Conservation (phyloP, 805 yeast genomes). For the Metschnikowia koreensis region DNA sequence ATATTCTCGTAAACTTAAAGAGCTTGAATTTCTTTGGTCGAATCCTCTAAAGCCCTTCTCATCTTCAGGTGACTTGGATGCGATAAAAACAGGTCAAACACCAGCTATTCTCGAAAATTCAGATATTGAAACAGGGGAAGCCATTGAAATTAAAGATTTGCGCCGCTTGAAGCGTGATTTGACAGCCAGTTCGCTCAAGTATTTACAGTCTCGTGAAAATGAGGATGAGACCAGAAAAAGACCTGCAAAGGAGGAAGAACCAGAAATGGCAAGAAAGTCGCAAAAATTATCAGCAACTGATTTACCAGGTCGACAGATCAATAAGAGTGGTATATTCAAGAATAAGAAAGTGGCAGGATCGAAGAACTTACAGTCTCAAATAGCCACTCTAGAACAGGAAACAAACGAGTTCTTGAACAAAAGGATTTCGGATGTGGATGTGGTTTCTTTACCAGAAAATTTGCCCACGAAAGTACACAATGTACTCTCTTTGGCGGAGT, state of each 20-base stretch:
- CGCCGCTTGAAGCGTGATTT: slow-evolving; percentile 1
- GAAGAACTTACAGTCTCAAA: slow-evolving; percentile 19
- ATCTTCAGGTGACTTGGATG: not conserved
- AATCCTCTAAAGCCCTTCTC: slow-evolving; percentile 15
- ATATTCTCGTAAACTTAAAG: slow-evolving; percentile 14
- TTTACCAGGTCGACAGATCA: slow-evolving; percentile 12
- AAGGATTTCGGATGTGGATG: slow-evolving; percentile 31
- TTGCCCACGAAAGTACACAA: slow-evolving; percentile 40
- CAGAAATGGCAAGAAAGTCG: slow-evolving; percentile 1
- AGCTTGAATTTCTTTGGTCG: slow-evolving; percentile 18
- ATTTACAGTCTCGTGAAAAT: not conserved
- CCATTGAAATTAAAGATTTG: not conserved
- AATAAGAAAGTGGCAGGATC: not conserved
- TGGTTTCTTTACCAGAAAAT: slow-evolving; percentile 41
- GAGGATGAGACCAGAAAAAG: not conserved
- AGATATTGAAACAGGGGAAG: not conserved
- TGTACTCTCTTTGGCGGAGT: slow-evolving; percentile 70
- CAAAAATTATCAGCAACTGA: slow-evolving; percentile 7
- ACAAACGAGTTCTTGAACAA: slow-evolving; percentile 24
- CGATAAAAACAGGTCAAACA: not conserved
- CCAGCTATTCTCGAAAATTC: not conserved
- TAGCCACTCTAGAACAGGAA: slow-evolving; percentile 22
- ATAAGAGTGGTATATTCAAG: not conserved
- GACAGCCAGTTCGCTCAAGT: not conserved
- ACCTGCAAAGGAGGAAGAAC: not conserved